A percentile compares a stretch with the other conserved stretches of the same genome.
Conservation (phyloP, 139 green algal species). For the Desmodesmus armatus region DNA sequence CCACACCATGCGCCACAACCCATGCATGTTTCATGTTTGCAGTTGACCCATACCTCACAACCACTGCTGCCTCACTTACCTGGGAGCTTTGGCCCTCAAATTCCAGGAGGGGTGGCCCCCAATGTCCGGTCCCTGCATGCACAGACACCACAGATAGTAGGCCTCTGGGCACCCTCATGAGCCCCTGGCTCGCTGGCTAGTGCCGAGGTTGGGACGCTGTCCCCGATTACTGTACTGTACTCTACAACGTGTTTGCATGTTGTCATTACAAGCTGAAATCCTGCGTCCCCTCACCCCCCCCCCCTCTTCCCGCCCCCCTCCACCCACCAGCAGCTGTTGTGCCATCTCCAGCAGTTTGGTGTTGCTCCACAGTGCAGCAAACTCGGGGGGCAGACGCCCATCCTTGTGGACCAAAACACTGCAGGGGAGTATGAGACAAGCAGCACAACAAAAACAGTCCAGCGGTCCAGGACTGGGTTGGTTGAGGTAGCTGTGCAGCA, state of each 20-base stretch:
- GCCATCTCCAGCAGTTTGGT: conserved; percentile 8
- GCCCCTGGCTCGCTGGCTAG: neutral
- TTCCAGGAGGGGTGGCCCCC: conserved; percentile 38
- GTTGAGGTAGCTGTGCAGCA: neutral
- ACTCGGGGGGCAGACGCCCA: neutral
- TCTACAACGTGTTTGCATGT: no score
- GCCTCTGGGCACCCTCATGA: neutral
- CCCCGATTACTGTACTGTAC: no score
- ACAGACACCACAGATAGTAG: neutral
- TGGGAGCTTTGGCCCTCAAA: conserved; percentile 18
- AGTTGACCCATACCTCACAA: no score
- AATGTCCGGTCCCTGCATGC: conserved; percentile 5
- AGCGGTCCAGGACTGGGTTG: neutral
- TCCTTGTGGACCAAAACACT: conserved; percentile 40
- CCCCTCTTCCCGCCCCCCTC: no score
- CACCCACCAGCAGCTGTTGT: conserved; percentile 33
- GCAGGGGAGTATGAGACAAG: neutral
- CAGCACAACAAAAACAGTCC: conserved; percentile 2
- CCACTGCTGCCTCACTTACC: neutral
- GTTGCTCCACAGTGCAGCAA: conserved; percentile 32
- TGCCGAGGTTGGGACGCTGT: neutral
- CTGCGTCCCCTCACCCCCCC: no score
- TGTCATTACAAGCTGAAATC: no score
- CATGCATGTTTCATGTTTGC: no score
- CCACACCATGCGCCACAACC: no score